Conservation (phyloP, 2,329 filamentous ascomycete genomes). For the Pyrenochaeta sp. region DNA sequence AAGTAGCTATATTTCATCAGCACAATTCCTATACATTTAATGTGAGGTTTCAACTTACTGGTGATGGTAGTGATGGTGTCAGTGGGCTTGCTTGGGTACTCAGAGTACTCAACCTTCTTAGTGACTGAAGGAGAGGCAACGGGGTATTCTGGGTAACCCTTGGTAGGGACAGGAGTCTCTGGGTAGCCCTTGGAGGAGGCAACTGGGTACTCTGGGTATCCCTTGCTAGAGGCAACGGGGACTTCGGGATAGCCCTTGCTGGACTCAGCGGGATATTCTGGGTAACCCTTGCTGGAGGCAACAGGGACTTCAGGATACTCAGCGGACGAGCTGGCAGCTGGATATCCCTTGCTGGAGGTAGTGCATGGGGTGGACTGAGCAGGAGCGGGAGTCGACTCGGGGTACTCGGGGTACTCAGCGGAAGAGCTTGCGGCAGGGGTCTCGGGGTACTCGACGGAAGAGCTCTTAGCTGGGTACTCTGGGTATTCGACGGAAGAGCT, state of each 20-base stretch:
- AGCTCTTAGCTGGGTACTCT: background rate
- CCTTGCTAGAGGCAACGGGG: background rate
- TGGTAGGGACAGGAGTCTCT: no score
- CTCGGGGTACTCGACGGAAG: background rate
- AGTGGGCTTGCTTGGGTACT: constrained; percentile 17
- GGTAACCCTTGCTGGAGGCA: background rate
- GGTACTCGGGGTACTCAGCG: constrained; percentile 7
- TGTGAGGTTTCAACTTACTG: constrained; percentile 16
- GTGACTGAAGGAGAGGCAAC: constrained; percentile 18
- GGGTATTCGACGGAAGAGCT: background rate
- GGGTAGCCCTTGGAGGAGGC: constrained; percentile 3
- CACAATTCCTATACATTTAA: background rate
- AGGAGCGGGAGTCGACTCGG: constrained; percentile 17
- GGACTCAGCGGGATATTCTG: constrained; percentile 10
- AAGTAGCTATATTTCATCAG: constrained; percentile 23
- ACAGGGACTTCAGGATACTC: constrained; percentile 7
- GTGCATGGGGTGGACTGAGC: constrained; percentile 20
- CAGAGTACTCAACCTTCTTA: constrained; percentile 18
- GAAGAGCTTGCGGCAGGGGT: no score
- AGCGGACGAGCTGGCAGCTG: constrained; percentile 7
- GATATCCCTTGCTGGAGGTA: constrained; percentile 17
- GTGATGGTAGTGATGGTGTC: constrained; percentile 27
- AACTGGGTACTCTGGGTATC: constrained; percentile 5
- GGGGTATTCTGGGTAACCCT: constrained; percentile 9
- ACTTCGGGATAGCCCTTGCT: background rate